A percentile compares a stretch with the other conserved stretches of the same genome.
Evolutionary conservation across 2,329 filamentous ascomycete genomes (phyloP).

Genomic region (Berkeleyomyces rouxiae): DNA sequence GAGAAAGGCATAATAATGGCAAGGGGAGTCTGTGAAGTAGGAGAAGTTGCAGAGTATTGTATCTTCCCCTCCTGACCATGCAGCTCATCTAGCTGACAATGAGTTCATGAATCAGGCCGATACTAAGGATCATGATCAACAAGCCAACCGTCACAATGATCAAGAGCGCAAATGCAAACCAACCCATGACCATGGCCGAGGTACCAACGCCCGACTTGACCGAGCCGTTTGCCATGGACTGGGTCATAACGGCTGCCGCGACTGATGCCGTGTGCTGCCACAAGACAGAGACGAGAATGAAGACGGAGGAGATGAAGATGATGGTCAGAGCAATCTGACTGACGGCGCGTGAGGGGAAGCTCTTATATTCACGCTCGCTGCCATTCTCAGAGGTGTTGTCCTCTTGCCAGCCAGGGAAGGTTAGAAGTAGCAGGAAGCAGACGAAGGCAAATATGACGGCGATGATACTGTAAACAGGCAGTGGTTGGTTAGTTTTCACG

Average conservation of each 20-base stretch:
- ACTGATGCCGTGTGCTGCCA: slow-evolving; percentile 96
- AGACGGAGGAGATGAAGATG: slow-evolving; percentile 64
- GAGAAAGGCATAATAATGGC: neutral
- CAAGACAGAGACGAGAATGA: slow-evolving; percentile 56
- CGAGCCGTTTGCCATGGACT: slow-evolving; percentile 81
- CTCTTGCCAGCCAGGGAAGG: slow-evolving; percentile 95
- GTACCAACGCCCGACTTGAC: slow-evolving; percentile 81
- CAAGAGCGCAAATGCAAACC: slow-evolving; percentile 87
- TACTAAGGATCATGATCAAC: slow-evolving; percentile 92
- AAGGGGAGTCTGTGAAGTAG: neutral
- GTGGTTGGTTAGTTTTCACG: neutral
- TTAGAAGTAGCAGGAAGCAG: slow-evolving; percentile 85
- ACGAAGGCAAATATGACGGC: slow-evolving; percentile 95
- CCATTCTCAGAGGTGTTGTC: slow-evolving; percentile 48
- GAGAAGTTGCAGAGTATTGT: neutral
- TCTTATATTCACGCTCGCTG: slow-evolving; percentile 78
- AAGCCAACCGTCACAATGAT: slow-evolving; percentile 92
- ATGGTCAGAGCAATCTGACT: slow-evolving; percentile 86
- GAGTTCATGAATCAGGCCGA: slow-evolving; percentile 56
- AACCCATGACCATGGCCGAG: slow-evolving; percentile 89
- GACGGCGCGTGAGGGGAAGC: slow-evolving; percentile 80
- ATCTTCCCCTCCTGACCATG: neutral
- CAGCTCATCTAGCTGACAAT: slow-evolving; percentile 17
- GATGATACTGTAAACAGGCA: slow-evolving; percentile 53
- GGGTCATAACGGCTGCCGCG: slow-evolving; percentile 79